Conservation (phyloP, 2,329 filamentous ascomycete genomes). For the Aspergillus udagawae region DNA sequence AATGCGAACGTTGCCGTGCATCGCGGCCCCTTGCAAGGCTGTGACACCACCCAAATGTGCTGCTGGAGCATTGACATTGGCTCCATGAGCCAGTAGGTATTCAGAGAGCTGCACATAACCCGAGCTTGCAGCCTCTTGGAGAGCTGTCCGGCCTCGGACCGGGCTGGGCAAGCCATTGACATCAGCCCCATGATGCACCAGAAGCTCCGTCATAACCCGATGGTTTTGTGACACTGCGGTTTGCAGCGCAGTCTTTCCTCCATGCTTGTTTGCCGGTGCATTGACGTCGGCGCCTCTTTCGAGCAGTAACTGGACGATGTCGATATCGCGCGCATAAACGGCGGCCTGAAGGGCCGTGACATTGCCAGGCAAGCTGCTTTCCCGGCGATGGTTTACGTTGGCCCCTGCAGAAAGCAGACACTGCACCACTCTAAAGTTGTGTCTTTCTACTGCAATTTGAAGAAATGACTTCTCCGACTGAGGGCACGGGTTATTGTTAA, state of each 20-base stretch:
- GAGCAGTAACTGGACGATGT: slow-evolving; percentile 19
- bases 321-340: slow-evolving; percentile 5
- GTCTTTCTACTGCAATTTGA: slow-evolving; percentile 8
- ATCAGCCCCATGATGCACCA: slow-evolving; percentile 15
- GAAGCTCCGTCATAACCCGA: slow-evolving; percentile 4
- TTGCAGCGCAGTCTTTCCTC: slow-evolving; percentile 12
- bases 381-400: slow-evolving; percentile 6
- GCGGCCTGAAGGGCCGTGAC: slow-evolving; percentile 13
- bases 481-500: not conserved
- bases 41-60: slow-evolving; percentile 11
- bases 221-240: slow-evolving; percentile 7
- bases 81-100: slow-evolving; percentile 14
- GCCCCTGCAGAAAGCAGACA: slow-evolving; percentile 13
- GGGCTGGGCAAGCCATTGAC: slow-evolving; percentile 18
- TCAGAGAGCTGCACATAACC: slow-evolving; percentile 3
- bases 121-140: not conserved
- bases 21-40: slow-evolving; percentile 22
- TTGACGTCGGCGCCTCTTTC: slow-evolving; percentile 22
- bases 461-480: slow-evolving; percentile 1
- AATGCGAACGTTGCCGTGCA: slow-evolving; percentile 14
- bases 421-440: slow-evolving; percentile 10
- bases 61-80: slow-evolving; percentile 14
- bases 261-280: slow-evolving; percentile 6
- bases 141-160: slow-evolving; percentile 7
- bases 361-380: not conserved